Percentiles rank a stretch among this genome's conserved stretches.
These are phyloP conservation scores for Neofusicoccum sp. DNA, from an alignment of 2,329 filamentous ascomycete genomes.

Conservation along the genomic window DNA sequence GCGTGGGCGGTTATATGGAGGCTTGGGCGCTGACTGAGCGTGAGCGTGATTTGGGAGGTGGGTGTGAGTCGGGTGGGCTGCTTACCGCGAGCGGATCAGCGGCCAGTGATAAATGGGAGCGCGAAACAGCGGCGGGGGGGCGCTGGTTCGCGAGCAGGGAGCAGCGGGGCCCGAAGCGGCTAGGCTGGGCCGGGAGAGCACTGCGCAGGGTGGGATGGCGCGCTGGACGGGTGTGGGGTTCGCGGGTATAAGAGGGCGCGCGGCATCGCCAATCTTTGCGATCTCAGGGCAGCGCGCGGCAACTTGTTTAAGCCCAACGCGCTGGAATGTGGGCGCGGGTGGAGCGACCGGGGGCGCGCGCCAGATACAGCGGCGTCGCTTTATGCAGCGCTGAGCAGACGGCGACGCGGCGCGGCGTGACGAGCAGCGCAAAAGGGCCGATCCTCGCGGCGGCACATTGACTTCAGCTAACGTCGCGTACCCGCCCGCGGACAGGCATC, in stretches of 20 bases:
- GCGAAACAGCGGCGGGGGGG: slow-evolving; percentile 9
- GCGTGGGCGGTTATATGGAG: background rate
- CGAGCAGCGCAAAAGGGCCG: slow-evolving; percentile 5
- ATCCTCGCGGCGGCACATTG: slow-evolving; percentile 13
- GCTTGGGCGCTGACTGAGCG: slow-evolving; percentile 14
- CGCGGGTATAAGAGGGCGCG: slow-evolving; percentile 7
- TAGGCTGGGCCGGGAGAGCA: slow-evolving; percentile 13
- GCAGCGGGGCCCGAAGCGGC: slow-evolving; percentile 5
- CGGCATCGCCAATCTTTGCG: slow-evolving; percentile 15
- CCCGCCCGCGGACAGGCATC: slow-evolving; percentile 6
- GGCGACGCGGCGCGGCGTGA: background rate
- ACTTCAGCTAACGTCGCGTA: slow-evolving; percentile 13
- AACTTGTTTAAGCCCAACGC: background rate
- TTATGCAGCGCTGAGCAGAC: background rate
- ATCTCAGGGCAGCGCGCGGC: slow-evolving; percentile 6
- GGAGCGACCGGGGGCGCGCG: slow-evolving; percentile 14
- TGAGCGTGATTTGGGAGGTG: slow-evolving; percentile 2
- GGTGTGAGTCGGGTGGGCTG: slow-evolving; percentile 14
- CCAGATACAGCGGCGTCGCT: background rate
- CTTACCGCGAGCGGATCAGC: slow-evolving; percentile 17
- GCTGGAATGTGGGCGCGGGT: slow-evolving; percentile 7
- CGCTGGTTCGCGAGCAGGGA: slow-evolving; percentile 12
- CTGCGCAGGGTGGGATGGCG: slow-evolving; percentile 2
- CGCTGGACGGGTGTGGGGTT: slow-evolving; percentile 13
- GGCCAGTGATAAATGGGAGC: slow-evolving; percentile 19